A percentile compares a stretch with the other conserved stretches of the same genome.
Evolutionary conservation across 805 yeast species (phyloP).

Genomic region (Candida namnaoensis): DNA sequence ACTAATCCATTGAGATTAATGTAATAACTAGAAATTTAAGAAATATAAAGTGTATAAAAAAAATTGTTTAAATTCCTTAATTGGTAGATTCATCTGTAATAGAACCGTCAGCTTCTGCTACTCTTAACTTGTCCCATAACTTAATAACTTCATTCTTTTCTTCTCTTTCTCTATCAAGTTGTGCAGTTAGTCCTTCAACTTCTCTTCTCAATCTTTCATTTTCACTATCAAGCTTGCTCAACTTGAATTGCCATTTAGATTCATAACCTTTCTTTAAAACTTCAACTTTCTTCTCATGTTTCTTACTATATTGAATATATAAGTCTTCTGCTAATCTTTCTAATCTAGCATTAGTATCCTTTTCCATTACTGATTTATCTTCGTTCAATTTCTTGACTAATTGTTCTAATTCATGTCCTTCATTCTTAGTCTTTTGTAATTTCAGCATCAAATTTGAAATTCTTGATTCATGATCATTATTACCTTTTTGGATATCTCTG

Average conservation of each 20-base stretch:
- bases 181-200: conserved; percentile 39
- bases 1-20: too few relatives aligned
- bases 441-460: conserved; percentile 11
- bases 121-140: conserved; percentile 31
- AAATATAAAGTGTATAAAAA: too few relatives aligned
- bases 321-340: conserved; percentile 61
- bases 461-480: conserved; percentile 14
- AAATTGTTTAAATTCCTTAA: too few relatives aligned
- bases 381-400: conserved; percentile 21
- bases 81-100: too few relatives aligned
- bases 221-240: conserved; percentile 31
- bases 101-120: conserved; percentile 2
- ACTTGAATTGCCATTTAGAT: conserved; percentile 37
- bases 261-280: conserved; percentile 53
- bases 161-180: conserved; percentile 39
- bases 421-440: conserved; percentile 11
- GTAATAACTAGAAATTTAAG: too few relatives aligned
- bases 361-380: conserved; percentile 30
- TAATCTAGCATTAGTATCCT: conserved; percentile 42
- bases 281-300: conserved; percentile 66
- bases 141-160: conserved; percentile 51
- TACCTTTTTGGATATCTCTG: conserved; percentile 16
- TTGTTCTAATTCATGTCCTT: conserved; percentile 13
- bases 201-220: conserved; percentile 40
- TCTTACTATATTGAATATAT: conserved; percentile 65